Base-by-base conservation (phyloP, 2,329 filamentous ascomycete species). In the Trichophyton mentagrophytes region DNA sequence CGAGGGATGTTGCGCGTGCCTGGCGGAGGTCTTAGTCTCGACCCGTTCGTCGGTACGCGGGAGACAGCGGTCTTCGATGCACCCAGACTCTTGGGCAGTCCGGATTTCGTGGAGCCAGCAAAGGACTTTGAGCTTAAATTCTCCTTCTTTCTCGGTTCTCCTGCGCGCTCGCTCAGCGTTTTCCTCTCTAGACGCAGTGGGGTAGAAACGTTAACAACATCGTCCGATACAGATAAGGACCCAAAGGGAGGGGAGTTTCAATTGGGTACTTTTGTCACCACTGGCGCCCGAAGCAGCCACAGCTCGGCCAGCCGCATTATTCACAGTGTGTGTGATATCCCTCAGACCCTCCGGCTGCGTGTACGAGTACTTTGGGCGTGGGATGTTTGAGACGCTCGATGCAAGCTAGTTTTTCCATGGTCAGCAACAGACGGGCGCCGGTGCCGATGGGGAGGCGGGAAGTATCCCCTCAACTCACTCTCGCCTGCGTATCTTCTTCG, bases 161-260 rank as follows among this genome's bases (percentile, higher is more conserved):
- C 79, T 36, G 79, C 82, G 65, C 77, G 77, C 61, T 85, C 81
- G 20, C 71, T 72, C 27, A 85, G 72, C 13, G 81, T 27, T 40
- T 57, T 57, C 30, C 38, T 38, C 8, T 38, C 55, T 57, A 38
- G 30, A n/a, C n/a, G 13, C 6, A 9, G 22, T 22, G n/a, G 17
- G 13, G 49, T 30, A 6, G 49, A 33, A 20, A 15, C n/a, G 17
- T 53, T 33, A 53, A 25, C 27, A 13, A 7, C 49, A 15, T 53
- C 22, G 13, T 53, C 22, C 49, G 15, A 2, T 15, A 53, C 9
- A 30, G 47, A 27, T n/a, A 22, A 15, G 13, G 22, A 13, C 22
- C 13, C 47, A 5, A 22, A 17, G 47, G 20, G 27, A 22, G 25
- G 20, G 47, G 22, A 20, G 20, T 25, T 8, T 53, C 11, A 15